phyloP scores from a whole-genome alignment of 257 asterid genomes.

The Solanum virginianum region DNA sequence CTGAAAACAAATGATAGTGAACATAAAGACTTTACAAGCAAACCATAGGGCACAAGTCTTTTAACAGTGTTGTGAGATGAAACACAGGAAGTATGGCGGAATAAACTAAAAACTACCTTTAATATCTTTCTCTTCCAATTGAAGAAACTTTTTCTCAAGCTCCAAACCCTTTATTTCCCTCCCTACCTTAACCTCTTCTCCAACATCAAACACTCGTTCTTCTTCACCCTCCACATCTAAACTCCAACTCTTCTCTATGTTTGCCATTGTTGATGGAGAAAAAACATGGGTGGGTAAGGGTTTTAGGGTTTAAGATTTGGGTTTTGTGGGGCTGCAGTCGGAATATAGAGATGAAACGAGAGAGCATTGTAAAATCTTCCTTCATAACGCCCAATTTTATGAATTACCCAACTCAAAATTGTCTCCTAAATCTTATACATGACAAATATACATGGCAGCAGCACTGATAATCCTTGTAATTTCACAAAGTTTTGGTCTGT shows the following conservation, averaged over 20 bases:
- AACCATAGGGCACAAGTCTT: not conserved
- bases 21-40: not conserved
- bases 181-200: conserved; percentile 15
- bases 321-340: conserved; percentile 16
- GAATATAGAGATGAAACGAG: conserved; percentile 60
- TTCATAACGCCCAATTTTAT: no score
- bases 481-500: no score
- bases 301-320: conserved; percentile 11
- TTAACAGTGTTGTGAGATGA: no score
- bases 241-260: conserved; percentile 25
- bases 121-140: conserved; percentile 50
- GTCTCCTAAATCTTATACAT: no score
- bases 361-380: conserved; percentile 34
- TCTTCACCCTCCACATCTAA: conserved; percentile 26
- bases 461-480: no score
- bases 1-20: not conserved
- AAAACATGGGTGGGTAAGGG: conserved; percentile 5
- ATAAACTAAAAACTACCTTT: conserved; percentile 26
- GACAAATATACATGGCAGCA: no score
- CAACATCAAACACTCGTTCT: conserved; percentile 37
- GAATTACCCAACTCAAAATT: no score
- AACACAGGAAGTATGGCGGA: no score
- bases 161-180: conserved; percentile 8
- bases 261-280: conserved; percentile 11
- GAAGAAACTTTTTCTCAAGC: not conserved